Percentiles rank a stretch among this genome's conserved stretches.
These are phyloP conservation scores for Fragilariopsis cylindrus DNA, from an alignment of 108 stramenopile species.

Conservation along the genomic window DNA sequence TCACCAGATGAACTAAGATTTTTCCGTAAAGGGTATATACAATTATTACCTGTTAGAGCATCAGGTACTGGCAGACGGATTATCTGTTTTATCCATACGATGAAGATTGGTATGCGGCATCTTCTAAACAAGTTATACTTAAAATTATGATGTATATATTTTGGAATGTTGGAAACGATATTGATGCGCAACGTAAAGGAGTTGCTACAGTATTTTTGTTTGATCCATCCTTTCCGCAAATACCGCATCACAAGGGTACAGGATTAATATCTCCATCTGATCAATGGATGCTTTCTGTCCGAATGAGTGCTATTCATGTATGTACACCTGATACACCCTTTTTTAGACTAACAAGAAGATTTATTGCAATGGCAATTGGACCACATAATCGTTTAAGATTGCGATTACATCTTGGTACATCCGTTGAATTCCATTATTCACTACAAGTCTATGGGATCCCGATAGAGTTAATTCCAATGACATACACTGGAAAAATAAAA, in stretches of 20 bases:
- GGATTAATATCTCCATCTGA: too few species aligned
- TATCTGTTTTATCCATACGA: neutral
- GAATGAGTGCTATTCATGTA: conserved; percentile 2
- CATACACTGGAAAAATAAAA: neutral
- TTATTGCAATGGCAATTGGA: neutral
- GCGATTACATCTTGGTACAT: neutral
- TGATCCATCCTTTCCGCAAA: neutral
- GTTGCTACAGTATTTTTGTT: conserved; percentile 12
- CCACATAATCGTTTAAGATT: neutral
- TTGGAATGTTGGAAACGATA: conserved; percentile 3
- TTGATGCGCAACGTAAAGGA: conserved; percentile 24
- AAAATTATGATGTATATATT: conserved; percentile 18
- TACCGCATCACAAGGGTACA: neutral
- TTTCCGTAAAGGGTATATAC: neutral
- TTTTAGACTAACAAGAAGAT: neutral
- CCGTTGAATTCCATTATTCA: conserved; percentile 22
- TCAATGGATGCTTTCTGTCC: neutral
- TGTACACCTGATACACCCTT: conserved; percentile 5
- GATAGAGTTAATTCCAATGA: conserved; percentile 7
- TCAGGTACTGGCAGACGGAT: neutral
- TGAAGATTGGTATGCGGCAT: neutral
- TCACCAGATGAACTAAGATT: too few species aligned
- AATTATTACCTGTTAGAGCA: neutral
- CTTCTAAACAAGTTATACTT: neutral
- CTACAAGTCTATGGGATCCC: conserved; percentile 30